Base-by-base conservation (phyloP, 768 basidiomycete species). In the Lactarius quietus region DNA sequence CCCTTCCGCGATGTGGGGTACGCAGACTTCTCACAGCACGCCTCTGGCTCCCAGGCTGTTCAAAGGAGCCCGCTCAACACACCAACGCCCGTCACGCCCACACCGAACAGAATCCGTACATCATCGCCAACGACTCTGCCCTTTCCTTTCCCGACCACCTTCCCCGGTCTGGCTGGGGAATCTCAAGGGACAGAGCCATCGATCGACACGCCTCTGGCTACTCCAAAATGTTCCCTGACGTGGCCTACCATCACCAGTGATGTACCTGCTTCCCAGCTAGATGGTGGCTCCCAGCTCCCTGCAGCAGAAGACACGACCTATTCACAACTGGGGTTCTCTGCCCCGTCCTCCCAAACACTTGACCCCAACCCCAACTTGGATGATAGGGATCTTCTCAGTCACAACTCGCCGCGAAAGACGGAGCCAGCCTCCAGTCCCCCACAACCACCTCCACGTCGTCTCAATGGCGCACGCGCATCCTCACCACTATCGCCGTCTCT, bases 171-270 rank as follows among this genome's bases (percentile, higher is more conserved):
- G 60, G 18, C 52, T 2, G 64, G 41, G 33, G 63, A 45, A 55
- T 83, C 83, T 8, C 81, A 84, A 70, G 80, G 79, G 33, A 77
- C 79, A 3, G 81, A 82, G 23, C 72, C 74, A 8, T 80, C 78
- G 60, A 73, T 85, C 61, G 76, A 79, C 52, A 84, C 86, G 1
- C 85, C 87, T 14, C 61, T 81, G 35, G 76, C 82, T 36, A 84
- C 85, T 9, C 84, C 85, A 4, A 82, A 82, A 60, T 83, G 83
- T 39, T 84, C 84, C n/a, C 71, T 81, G 17, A 78, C 79, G 61
- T 83, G 80, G 79, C 73, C 73, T 35, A 66, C 76, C 33, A 62
- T 70, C 65, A 72, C 71, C 12, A 76, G 73, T 66, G 71, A 72
- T 41, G 63, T 76, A 3, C 74, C 80, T 35, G 61, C 74, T 12